Percentiles rank a stretch among this genome's conserved stretches.
Evolutionary conservation across 2,329 filamentous ascomycete species (phyloP).

Genomic region (Hirsutella thompsonii): DNA sequence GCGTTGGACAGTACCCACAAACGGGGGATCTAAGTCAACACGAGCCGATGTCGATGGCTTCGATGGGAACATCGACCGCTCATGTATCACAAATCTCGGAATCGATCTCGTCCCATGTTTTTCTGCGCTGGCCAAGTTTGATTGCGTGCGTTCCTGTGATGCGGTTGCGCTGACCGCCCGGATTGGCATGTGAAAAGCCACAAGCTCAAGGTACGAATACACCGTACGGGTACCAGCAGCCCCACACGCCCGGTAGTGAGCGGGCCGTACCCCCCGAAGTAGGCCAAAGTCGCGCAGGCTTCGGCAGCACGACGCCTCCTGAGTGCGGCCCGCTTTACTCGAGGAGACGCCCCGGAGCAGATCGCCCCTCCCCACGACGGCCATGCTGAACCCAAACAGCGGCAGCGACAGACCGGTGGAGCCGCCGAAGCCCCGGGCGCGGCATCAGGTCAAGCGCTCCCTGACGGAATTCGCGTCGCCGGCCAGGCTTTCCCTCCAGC

Average conservation of each 20-base stretch:
- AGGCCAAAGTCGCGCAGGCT: background rate
- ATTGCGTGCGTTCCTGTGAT: background rate
- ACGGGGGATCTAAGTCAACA: too few relatives aligned
- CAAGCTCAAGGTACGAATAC: too few relatives aligned
- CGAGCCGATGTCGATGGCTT: background rate
- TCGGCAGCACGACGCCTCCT: background rate
- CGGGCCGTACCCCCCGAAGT: background rate
- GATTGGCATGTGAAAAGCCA: background rate
- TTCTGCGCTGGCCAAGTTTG: background rate
- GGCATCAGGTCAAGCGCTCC: constrained; percentile 43
- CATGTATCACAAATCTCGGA: background rate
- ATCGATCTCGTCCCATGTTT: too few relatives aligned
- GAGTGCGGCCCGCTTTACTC: background rate
- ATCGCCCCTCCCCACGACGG: background rate
- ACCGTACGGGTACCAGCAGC: background rate
- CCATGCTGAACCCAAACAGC: constrained; percentile 6
- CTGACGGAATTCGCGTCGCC: constrained; percentile 40
- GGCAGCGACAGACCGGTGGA: background rate
- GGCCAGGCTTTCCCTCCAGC: constrained; percentile 25
- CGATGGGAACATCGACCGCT: background rate
- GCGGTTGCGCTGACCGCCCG: background rate
- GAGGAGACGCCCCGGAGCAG: background rate
- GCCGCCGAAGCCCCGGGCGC: constrained; percentile 13
- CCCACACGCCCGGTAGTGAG: background rate
- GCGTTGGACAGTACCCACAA: background rate